Percentiles rank a stretch among this genome's conserved stretches.
phyloP scores from a whole-genome alignment of 2,329 filamentous ascomycete species.

The Epichloe uncinata region DNA sequence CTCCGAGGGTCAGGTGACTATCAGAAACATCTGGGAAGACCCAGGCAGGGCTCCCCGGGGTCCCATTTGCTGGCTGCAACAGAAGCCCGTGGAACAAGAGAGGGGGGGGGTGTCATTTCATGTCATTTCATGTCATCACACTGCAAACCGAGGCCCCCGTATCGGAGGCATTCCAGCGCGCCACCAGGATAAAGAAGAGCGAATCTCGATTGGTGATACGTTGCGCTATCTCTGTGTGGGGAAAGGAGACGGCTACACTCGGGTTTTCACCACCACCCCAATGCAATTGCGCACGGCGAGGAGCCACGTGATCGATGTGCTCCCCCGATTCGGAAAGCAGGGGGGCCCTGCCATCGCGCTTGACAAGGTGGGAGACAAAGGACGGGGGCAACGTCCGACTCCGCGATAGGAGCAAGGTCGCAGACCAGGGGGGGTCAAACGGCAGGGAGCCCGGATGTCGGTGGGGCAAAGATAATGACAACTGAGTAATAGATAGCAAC shows the following conservation, averaged over 20 bases:
- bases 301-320: conserved; percentile 12
- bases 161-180: conserved; percentile 11
- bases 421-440: background rate
- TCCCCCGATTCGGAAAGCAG: conserved; percentile 5
- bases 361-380: background rate
- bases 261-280: conserved; percentile 6
- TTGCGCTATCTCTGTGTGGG: background rate
- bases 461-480: conserved; percentile 3
- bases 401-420: too few species aligned
- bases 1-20: background rate
- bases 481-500: conserved; percentile 3
- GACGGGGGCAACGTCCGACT: background rate
- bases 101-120: too few species aligned
- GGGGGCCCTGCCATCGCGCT: conserved; percentile 3
- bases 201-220: conserved; percentile 6
- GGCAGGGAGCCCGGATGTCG: conserved; percentile 5
- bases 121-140: too few species aligned
- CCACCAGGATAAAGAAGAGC: background rate
- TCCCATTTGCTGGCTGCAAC: too few species aligned
- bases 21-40: background rate
- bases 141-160: conserved; percentile 1
- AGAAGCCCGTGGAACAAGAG: too few species aligned
- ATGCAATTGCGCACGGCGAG: background rate
- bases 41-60: background rate
- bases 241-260: conserved; percentile 13